Percentiles rank a stretch among this genome's conserved stretches.
These are phyloP conservation scores for Crithidia sp. DNA, from an alignment of 208 protist genomes.

Conservation along the genomic window DNA sequence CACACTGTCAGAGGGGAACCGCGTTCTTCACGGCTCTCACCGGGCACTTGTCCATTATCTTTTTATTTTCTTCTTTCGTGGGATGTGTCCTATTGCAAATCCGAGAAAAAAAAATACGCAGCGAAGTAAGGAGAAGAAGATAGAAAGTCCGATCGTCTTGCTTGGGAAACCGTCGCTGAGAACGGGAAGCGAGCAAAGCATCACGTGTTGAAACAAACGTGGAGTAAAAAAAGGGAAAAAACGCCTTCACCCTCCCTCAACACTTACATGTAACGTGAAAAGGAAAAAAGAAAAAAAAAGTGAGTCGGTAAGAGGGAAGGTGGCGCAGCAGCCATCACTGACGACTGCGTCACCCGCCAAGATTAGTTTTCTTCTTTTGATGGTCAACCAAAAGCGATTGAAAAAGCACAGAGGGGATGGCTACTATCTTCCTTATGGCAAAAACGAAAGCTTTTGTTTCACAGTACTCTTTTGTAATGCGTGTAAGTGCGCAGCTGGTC, in stretches of 20 bases:
- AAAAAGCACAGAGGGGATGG: too few species aligned
- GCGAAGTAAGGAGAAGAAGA: background rate
- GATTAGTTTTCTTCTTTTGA: too few species aligned
- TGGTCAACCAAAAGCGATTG: too few species aligned
- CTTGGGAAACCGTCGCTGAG: background rate
- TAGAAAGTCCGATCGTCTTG: background rate
- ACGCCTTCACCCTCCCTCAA: background rate
- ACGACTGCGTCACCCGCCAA: too few species aligned
- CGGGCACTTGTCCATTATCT: too few species aligned
- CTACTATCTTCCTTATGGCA: too few species aligned
- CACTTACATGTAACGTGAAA: background rate
- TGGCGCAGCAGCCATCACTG: too few species aligned
- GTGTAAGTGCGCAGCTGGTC: too few species aligned
- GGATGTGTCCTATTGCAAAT: background rate
- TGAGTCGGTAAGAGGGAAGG: background rate
- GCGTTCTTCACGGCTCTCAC: too few species aligned
- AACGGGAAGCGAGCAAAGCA: background rate
- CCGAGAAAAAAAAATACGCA: background rate
- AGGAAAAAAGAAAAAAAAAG: conserved; percentile 6
- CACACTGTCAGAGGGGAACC: too few species aligned
- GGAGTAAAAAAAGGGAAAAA: background rate
- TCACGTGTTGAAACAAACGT: background rate
- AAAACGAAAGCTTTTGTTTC: too few species aligned
- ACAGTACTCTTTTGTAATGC: too few species aligned
- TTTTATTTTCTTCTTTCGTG: background rate